Base-by-base conservation (phyloP, 2,329 filamentous ascomycete genomes). In the Cladosporium sp. region DNA sequence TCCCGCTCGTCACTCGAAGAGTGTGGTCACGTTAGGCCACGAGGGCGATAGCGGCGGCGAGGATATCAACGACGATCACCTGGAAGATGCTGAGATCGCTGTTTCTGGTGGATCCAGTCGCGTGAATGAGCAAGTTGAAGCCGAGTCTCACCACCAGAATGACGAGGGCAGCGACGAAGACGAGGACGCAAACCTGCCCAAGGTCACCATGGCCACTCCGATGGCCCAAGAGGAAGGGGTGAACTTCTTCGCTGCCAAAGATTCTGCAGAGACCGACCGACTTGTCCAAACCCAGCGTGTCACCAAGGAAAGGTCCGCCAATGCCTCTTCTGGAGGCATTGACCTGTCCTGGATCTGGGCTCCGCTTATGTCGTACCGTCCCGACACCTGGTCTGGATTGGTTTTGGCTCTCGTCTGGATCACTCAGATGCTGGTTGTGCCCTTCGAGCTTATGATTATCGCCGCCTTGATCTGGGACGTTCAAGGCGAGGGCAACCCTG, bases 1-100 rank as follows among this genome's bases (percentile, higher is more conserved):
- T 1, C 34, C 58, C 12, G 57, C 57, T 37, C 64, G 64, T 12
- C 59, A 61, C 36, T 58, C 48, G 8, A 60, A 58, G 51, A 54
- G 44, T 25, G 36, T 40, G 13, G 39, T 28, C 1, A 59, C 36
- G 60, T 19, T 49, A 59, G 6, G 57, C 36, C 12, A 45, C 20
- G 56, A 58, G 15, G 42, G 36, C 10, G 47, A 40, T 4, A 52
- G 34, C 24, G 53, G 40, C 4, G 25, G 25, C 25, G 25, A 28
- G 25, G 25, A 28, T 28, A 28, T n/a, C n/a, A n/a, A n/a, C n/a
- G n/a, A n/a, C n/a, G n/a, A n/a, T n/a, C n/a, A n/a, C n/a, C n/a
- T n/a, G n/a, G n/a, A n/a, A n/a, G n/a, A n/a, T n/a, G n/a, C n/a
- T n/a, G n/a, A n/a, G n/a, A n/a, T n/a, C n/a, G n/a, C n/a, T n/a